A percentile compares a stretch with the other conserved stretches of the same genome.
phyloP scores from a whole-genome alignment of 495 filamentous ascomycete genomes.

The Hypomontagnella submonticulosa region DNA sequence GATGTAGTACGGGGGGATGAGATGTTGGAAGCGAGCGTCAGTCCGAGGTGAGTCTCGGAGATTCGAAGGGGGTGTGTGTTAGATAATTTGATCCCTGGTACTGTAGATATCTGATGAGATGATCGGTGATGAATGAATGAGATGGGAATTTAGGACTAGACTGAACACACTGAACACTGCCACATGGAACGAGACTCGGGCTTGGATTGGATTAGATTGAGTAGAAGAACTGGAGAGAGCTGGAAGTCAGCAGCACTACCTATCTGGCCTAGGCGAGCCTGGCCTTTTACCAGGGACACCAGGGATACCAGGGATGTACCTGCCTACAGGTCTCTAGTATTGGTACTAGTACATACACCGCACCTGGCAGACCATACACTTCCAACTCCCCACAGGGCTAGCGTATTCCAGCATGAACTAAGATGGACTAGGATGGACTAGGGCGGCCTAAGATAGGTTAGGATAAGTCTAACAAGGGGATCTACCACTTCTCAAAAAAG shows the following conservation, averaged over 20 bases:
- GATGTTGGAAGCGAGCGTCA: slow-evolving; percentile 14
- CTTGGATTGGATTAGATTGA: not conserved
- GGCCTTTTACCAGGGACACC: no score
- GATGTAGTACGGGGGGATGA: slow-evolving; percentile 6
- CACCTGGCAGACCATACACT: not conserved
- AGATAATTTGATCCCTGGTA: slow-evolving; percentile 30
- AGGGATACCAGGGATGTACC: no score
- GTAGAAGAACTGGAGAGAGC: not conserved
- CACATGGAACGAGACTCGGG: slow-evolving; percentile 30
- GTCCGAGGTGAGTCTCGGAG: slow-evolving; percentile 45
- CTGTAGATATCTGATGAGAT: not conserved
- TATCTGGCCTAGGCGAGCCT: no score
- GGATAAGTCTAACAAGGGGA: slow-evolving; percentile 16
- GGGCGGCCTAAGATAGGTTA: slow-evolving; percentile 10
- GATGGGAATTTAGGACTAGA: not conserved
- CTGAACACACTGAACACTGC: slow-evolving; percentile 12
- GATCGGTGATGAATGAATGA: not conserved
- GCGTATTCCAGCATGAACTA: slow-evolving; percentile 18
- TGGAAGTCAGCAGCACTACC: no score
- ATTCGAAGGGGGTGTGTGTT: slow-evolving; percentile 33
- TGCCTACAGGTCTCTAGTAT: not conserved
- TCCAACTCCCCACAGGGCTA: slow-evolving; percentile 26
- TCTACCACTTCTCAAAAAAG: slow-evolving; percentile 27
- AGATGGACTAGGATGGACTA: slow-evolving; percentile 1
- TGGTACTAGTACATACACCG: not conserved